Evolutionary conservation across 352 stramenopile genomes (phyloP).

Genomic region (Globisporangium paddicum): DNA sequence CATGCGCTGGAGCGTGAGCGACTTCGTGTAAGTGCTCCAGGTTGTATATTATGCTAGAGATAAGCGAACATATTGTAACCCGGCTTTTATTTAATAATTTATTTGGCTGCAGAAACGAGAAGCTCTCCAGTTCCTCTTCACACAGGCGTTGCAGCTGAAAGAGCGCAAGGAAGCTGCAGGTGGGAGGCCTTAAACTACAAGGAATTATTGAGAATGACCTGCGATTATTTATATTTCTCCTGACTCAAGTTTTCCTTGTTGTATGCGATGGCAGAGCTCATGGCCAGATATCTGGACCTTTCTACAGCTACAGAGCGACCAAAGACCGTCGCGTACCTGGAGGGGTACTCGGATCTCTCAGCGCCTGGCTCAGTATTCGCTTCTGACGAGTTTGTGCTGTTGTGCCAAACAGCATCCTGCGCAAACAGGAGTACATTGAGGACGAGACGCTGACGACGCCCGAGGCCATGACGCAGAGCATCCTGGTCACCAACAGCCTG

Average conservation of each 20-base stretch:
- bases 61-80: background rate
- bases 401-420: slow-evolving; percentile 23
- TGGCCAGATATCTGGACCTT: slow-evolving; percentile 29
- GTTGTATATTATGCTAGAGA: background rate
- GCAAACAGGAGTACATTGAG: slow-evolving; percentile 42
- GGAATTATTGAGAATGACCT: background rate
- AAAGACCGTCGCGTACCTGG: slow-evolving; percentile 29
- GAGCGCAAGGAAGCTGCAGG: slow-evolving; percentile 33
- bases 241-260: background rate
- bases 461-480: slow-evolving; percentile 25
- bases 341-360: slow-evolving; percentile 18
- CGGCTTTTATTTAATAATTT: background rate
- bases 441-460: slow-evolving; percentile 27
- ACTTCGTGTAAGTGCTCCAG: slow-evolving; percentile 23
- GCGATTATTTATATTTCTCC: background rate
- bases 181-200: slow-evolving; percentile 4
- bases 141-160: slow-evolving; percentile 25
- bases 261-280: slow-evolving; percentile 17
- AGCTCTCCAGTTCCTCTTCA: slow-evolving; percentile 46
- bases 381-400: background rate
- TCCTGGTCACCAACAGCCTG: slow-evolving; percentile 30
- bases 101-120: slow-evolving; percentile 17
- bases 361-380: background rate
- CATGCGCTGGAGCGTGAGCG: slow-evolving; percentile 35
- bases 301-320: slow-evolving; percentile 21